Conservation (phyloP, 2,329 filamentous ascomycete genomes). For the Aureobasidium lini region DNA sequence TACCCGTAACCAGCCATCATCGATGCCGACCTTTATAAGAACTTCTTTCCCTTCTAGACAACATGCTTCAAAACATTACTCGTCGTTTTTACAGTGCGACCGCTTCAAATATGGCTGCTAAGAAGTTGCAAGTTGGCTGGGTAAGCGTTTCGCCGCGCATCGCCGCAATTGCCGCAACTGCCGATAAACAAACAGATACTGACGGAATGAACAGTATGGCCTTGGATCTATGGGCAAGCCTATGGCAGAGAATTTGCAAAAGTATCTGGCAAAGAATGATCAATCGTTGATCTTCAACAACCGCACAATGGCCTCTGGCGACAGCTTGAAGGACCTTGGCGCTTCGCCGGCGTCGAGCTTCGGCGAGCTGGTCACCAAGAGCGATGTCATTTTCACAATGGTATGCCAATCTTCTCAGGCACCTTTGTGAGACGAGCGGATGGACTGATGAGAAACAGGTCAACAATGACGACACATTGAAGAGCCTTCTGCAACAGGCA, state of each 20-base stretch:
- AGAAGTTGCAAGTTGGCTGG: constrained; percentile 13
- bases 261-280: constrained; percentile 24
- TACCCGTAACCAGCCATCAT: not conserved
- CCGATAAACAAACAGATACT: not conserved
- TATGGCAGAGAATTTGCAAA: constrained; percentile 38
- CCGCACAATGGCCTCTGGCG: constrained; percentile 12
- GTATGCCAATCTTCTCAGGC: not conserved
- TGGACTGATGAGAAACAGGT: not conserved
- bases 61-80: not conserved
- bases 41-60: not conserved
- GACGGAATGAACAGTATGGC: constrained; percentile 22
- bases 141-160: not conserved
- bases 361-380: constrained; percentile 6
- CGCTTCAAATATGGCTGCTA: not conserved
- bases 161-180: not conserved
- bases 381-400: constrained; percentile 15
- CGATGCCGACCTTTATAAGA: not conserved
- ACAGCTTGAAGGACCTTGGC: constrained; percentile 6
- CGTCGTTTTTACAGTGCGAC: constrained; percentile 4
- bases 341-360: constrained; percentile 7
- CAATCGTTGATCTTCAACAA: constrained; percentile 12
- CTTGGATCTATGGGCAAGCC: constrained; percentile 40
- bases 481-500: constrained; percentile 6
- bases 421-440: too few species aligned
- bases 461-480: constrained; percentile 6